Conservation (phyloP, 106 monocot genomes). For the Acorus gramineus region DNA sequence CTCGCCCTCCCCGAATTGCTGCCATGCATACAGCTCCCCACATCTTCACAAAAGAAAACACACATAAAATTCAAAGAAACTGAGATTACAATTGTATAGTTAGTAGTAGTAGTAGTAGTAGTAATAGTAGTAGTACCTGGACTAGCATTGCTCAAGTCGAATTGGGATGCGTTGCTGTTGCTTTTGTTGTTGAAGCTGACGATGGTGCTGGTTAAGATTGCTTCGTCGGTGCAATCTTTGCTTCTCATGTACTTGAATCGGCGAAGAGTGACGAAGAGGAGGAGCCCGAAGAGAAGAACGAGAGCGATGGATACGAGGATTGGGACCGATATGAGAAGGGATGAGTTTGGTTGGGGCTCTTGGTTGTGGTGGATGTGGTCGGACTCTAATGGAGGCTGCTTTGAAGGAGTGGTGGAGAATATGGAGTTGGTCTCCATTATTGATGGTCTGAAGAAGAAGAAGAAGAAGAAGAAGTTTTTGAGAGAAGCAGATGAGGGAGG, state of each 20-base stretch:
- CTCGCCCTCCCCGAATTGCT: constrained; percentile 22
- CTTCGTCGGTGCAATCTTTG: no score
- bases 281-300: not conserved
- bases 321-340: constrained; percentile 13
- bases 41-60: constrained; percentile 14
- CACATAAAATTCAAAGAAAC: not conserved
- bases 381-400: no score
- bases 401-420: no score
- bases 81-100: no score
- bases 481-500: no score
- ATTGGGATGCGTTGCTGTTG: not conserved
- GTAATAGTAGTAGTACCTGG: no score
- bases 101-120: not conserved
- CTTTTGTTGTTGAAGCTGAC: not conserved
- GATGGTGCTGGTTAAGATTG: no score
- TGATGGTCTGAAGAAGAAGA: no score
- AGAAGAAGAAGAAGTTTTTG: no score
- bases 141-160: no score
- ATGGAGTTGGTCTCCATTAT: no score
- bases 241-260: not conserved
- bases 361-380: not conserved
- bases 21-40: constrained; percentile 39
- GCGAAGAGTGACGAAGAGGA: not conserved
- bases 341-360: constrained; percentile 1
- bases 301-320: constrained; percentile 4